A percentile compares a stretch with the other conserved stretches of the same genome.
Evolutionary conservation across 257 asterid genomes (phyloP).

Genomic region (Verbena officinalis): DNA sequence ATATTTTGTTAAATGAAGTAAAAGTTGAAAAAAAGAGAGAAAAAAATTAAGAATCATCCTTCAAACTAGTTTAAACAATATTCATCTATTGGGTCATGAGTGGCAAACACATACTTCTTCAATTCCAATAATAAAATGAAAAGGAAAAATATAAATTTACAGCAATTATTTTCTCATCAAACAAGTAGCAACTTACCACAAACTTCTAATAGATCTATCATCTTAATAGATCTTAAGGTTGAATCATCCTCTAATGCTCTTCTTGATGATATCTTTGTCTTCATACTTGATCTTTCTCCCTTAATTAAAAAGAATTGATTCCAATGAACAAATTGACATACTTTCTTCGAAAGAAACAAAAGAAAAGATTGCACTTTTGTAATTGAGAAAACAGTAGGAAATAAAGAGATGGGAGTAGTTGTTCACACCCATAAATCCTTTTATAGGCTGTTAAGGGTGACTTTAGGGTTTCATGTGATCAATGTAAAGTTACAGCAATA

Average conservation of each 20-base stretch:
- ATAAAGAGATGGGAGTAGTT: too few species aligned
- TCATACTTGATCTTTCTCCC: background rate
- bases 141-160: background rate
- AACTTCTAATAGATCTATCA: background rate
- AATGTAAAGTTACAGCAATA: background rate
- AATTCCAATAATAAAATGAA: background rate
- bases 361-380: too few species aligned
- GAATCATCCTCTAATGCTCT: background rate
- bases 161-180: background rate
- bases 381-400: too few species aligned
- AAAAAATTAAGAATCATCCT: too few species aligned
- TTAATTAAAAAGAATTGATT: background rate
- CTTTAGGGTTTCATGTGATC: constrained; percentile 8
- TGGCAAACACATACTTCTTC: too few species aligned
- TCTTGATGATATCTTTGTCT: background rate
- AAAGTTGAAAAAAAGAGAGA: too few species aligned
- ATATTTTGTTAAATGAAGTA: too few species aligned
- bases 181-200: constrained; percentile 1
- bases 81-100: too few species aligned
- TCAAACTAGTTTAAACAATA: too few species aligned
- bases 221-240: too few species aligned
- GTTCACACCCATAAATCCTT: background rate
- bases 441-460: constrained; percentile 14
- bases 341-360: background rate
- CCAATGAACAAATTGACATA: background rate